Conservation (phyloP, 495 filamentous ascomycete genomes). For the Darksidea phi region DNA sequence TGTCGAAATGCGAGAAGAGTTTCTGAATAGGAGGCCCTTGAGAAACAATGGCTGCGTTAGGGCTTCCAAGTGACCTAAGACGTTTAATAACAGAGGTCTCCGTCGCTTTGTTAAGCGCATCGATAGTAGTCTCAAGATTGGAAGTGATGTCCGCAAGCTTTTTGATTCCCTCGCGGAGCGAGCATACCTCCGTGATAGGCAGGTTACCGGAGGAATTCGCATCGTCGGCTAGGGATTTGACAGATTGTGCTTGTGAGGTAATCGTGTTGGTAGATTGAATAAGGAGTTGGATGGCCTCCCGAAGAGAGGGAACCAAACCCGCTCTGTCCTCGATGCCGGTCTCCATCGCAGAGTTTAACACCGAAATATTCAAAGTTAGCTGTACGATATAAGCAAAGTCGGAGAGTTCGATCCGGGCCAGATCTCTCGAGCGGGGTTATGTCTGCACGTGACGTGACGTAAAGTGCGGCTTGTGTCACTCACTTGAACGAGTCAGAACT, state of each 20-base stretch:
- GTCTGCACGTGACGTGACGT: too few relatives aligned
- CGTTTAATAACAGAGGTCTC: constrained; percentile 4
- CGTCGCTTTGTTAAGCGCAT: constrained; percentile 3
- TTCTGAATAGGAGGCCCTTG: neutral
- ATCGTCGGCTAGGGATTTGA: constrained; percentile 3
- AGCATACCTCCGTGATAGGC: constrained; percentile 2
- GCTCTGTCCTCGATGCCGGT: too few relatives aligned
- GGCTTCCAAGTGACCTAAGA: constrained; percentile 8
- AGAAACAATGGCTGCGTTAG: neutral
- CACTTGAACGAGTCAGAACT: too few relatives aligned
- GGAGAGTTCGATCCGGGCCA: too few relatives aligned
- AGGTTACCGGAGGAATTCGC: neutral
- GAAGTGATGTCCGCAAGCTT: neutral
- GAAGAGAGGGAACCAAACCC: too few relatives aligned
- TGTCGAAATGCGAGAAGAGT: constrained; percentile 14
- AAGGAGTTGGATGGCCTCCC: too few relatives aligned
- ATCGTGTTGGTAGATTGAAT: too few relatives aligned
- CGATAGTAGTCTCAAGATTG: neutral
- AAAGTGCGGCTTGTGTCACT: too few relatives aligned
- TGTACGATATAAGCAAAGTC: too few relatives aligned
- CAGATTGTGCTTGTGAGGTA: neutral
- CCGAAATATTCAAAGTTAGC: too few relatives aligned
- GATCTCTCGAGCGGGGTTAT: too few relatives aligned
- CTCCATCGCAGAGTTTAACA: too few relatives aligned
- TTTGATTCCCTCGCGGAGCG: neutral